Base-by-base conservation (phyloP, 306 rosid species). In the Cicer chorassanicum region DNA sequence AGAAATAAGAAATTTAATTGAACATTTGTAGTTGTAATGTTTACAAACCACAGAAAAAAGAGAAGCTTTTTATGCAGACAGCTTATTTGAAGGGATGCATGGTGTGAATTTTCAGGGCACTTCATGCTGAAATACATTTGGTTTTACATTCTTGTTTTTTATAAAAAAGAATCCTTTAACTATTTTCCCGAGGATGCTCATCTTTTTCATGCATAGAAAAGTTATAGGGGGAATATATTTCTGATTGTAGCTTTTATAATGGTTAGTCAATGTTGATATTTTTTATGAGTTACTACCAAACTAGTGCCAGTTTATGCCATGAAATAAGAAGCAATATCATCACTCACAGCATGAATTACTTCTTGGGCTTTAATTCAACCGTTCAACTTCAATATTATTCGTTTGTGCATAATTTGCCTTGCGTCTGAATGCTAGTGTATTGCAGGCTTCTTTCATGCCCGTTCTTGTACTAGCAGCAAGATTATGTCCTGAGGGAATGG, bases 371-470 rank as follows among this genome's bases (percentile, higher is more conserved):
- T 40, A 69, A 49, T 65, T 74, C 50, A 48, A 39, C 70, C 55
- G 56, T 70, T 66, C 45, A 54, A 39, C 68, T 65, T 13, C n/a
- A 34, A 38, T 68, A 16, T 49, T 43, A 44, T 63, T 82, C 71
- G 65, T 80, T 61, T 56, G 43, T 54, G 21, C 65, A 13, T 39
- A 60, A 21, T 67, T 45, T 65, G 67, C 70, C 65, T 74, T 72
- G 71, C 42, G 55, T 51, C 80, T 87, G 49, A 82, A 19, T 71
- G 41, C 41, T 42, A 40, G 66, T 66, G 73, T 65, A 15, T 81
- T 83, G 63, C 84, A 92, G 99, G 99, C 96, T 77, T 94, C 99
- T 77, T 88, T 94, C 87, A 91, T 93, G 98, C 98, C 98, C 1
- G 94, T 93, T 86, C 96, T 94, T 55, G 98, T 94, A 78, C 86